Conservation (phyloP, 169 alveolate genomes). For the Plasmodium gallinaceum region DNA sequence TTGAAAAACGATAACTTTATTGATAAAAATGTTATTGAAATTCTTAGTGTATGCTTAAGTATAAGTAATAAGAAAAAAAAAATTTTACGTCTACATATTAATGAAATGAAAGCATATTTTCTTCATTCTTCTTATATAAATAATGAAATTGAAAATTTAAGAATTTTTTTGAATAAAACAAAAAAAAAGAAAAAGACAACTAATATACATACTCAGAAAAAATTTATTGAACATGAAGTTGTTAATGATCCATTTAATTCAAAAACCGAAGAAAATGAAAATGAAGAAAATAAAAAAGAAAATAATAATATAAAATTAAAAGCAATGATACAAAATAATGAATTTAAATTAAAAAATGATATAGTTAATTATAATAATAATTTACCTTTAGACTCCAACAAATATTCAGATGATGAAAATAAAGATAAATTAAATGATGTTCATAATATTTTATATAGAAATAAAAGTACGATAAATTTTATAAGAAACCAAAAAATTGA, state of each 20-base stretch:
- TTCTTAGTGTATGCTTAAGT: constrained; percentile 43
- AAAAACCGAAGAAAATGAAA: constrained; percentile 12
- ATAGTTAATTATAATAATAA: background rate
- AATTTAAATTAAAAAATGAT: background rate
- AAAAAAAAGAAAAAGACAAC: constrained; percentile 5
- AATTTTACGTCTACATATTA: constrained; percentile 28
- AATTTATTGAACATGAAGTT: constrained; percentile 57
- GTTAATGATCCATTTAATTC: constrained; percentile 60
- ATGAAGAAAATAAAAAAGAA: background rate
- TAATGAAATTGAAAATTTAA: constrained; percentile 46
- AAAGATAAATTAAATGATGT: background rate
- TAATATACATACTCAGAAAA: constrained; percentile 17
- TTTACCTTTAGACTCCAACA: background rate
- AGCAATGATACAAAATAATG: background rate
- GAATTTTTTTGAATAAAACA: constrained; percentile 27
- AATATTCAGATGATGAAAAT: constrained; percentile 11
- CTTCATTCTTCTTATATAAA: constrained; percentile 21
- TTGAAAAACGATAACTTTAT: constrained; percentile 63
- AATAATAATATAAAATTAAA: background rate
- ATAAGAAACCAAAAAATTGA: constrained; percentile 19
- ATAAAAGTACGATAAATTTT: constrained; percentile 33
- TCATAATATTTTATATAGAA: constrained; percentile 15
- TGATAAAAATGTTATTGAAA: constrained; percentile 58
- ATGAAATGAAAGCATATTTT: constrained; percentile 33
- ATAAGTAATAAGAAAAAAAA: constrained; percentile 18